phyloP scores from a whole-genome alignment of 2,329 filamentous ascomycete genomes.

The Zymoseptoria tritici region DNA sequence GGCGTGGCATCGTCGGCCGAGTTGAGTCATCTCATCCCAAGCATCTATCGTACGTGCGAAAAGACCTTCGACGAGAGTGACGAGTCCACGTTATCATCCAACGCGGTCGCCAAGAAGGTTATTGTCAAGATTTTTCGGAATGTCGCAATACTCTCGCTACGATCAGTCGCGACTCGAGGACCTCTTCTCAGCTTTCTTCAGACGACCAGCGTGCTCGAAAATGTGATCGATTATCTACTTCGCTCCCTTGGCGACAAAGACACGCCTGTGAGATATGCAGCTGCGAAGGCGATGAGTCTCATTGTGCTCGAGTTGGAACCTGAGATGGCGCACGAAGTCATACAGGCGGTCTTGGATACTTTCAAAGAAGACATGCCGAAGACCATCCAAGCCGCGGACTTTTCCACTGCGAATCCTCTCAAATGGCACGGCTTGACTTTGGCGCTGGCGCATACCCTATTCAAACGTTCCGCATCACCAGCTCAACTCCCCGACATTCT shows the following conservation, averaged over 20 bases:
- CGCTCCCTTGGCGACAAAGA: conserved; percentile 76
- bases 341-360: conserved; percentile 72
- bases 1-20: conserved; percentile 65
- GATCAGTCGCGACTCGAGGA: conserved; percentile 22
- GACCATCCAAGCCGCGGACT: conserved; percentile 43
- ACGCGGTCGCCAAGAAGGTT: conserved; percentile 73
- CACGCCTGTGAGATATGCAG: conserved; percentile 80
- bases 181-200: conserved; percentile 28
- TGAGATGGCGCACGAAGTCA: conserved; percentile 77
- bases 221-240: conserved; percentile 73
- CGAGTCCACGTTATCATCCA: conserved; percentile 54
- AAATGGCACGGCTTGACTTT: conserved; percentile 91
- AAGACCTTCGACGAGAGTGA: conserved; percentile 49
- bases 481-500: conserved; percentile 65
- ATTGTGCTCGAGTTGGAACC: conserved; percentile 71
- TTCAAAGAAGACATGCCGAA: conserved; percentile 56
- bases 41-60: conserved; percentile 60
- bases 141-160: conserved; percentile 59
- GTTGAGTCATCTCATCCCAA: conserved; percentile 58
- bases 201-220: conserved; percentile 52
- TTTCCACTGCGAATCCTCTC: conserved; percentile 69
- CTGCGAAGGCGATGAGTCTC: conserved; percentile 86
- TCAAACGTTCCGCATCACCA: conserved; percentile 70
- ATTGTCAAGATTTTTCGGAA: conserved; percentile 79
- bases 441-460: conserved; percentile 78